Conservation (phyloP, 1,284 basidiomycete genomes). For the Puccinia polysora region DNA sequence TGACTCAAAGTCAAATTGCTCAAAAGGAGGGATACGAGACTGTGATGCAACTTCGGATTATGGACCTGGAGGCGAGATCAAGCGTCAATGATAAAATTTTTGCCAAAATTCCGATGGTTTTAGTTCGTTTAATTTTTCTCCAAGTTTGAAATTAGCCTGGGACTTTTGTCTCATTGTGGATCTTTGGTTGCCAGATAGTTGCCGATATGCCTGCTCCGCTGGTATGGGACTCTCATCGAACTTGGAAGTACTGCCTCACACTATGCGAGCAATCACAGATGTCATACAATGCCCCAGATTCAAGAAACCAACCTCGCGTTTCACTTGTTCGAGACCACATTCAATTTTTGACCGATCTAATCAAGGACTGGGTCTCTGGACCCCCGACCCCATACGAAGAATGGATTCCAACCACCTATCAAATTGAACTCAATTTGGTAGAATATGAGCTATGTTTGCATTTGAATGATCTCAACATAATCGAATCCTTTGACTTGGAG, state of each 20-base stretch:
- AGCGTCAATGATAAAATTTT: conserved; percentile 80
- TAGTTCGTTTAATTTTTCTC: conserved; percentile 47
- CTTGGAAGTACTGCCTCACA: conserved; percentile 69
- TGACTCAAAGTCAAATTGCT: conserved; percentile 73
- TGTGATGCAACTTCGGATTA: conserved; percentile 72
- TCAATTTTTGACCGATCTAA: conserved; percentile 81
- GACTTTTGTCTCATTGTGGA: conserved; percentile 24
- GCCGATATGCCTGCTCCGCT: conserved; percentile 56
- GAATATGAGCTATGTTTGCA: conserved; percentile 75
- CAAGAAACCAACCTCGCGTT: conserved; percentile 58
- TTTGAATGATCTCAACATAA: conserved; percentile 90
- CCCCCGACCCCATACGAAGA: conserved; percentile 70
- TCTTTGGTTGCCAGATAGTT: conserved; percentile 51
- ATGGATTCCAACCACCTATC: conserved; percentile 76
- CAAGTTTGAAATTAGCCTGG: neutral
- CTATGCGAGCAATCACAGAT: conserved; percentile 55
- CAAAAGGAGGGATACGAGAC: conserved; percentile 69
- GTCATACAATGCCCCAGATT: neutral
- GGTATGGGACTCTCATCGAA: conserved; percentile 60
- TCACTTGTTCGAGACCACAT: conserved; percentile 82
- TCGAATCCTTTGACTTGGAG: conserved; percentile 65
- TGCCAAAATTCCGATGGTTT: conserved; percentile 67
- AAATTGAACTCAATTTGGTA: conserved; percentile 65
- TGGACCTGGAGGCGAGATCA: conserved; percentile 69
- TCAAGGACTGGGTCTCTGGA: conserved; percentile 79